Evolutionary conservation across 768 basidiomycete genomes (phyloP).

Genomic region (Naganishia friedmannii): DNA sequence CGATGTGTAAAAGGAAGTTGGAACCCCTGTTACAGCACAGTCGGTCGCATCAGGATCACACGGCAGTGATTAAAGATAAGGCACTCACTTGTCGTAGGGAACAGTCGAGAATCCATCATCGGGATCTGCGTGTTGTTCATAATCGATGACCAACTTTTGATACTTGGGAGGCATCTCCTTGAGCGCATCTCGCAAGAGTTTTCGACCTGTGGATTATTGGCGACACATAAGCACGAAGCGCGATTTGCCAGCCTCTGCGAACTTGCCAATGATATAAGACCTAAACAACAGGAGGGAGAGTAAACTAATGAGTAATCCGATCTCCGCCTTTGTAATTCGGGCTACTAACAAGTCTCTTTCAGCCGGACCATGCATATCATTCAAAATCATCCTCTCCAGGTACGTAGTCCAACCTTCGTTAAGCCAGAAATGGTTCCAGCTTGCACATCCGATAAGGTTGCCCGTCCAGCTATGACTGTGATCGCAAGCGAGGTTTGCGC

Average conservation of each 20-base stretch:
- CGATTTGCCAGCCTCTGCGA: background rate
- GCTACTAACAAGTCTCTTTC: slow-evolving; percentile 64
- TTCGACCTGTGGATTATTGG: slow-evolving; percentile 63
- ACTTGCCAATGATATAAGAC: slow-evolving; percentile 44
- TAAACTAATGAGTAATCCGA: background rate
- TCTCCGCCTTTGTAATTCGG: background rate
- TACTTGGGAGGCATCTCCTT: slow-evolving; percentile 62
- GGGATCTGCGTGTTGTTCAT: slow-evolving; percentile 61
- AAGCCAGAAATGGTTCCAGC: slow-evolving; percentile 54
- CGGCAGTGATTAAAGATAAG: background rate
- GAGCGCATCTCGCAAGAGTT: slow-evolving; percentile 70
- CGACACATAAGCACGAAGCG: background rate
- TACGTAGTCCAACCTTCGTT: slow-evolving; percentile 84
- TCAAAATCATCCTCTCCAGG: slow-evolving; percentile 75
- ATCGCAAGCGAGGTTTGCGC: background rate
- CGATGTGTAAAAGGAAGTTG: slow-evolving; percentile 80
- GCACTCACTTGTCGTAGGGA: slow-evolving; percentile 60
- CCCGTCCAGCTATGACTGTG: slow-evolving; percentile 79
- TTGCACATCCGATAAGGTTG: slow-evolving; percentile 59
- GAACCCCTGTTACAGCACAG: slow-evolving; percentile 57
- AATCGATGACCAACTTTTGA: slow-evolving; percentile 74
- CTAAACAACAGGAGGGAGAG: slow-evolving; percentile 20
- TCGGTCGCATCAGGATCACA: slow-evolving; percentile 56
- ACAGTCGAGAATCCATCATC: slow-evolving; percentile 71
- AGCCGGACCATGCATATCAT: slow-evolving; percentile 67